phyloP scores from a whole-genome alignment of 2,329 filamentous ascomycete genomes.

The Calonectria ilicicola region DNA sequence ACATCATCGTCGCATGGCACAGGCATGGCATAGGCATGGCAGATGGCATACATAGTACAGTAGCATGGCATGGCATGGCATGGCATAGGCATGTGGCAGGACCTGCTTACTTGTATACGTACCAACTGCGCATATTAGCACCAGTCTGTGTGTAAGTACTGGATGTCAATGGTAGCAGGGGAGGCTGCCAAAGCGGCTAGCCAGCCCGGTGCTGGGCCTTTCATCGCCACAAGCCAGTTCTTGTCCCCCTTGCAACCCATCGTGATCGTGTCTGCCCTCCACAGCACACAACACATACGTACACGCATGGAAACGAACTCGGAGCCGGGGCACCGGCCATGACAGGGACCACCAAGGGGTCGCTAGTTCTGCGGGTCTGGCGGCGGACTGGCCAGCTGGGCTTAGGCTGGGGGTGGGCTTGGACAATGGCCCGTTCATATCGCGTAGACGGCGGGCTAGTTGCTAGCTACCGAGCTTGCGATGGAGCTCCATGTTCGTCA shows the following conservation, averaged over 20 bases:
- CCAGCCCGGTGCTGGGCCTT: constrained; percentile 12
- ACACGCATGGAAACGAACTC: background rate
- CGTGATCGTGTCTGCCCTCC: constrained; percentile 5
- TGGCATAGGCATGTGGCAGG: constrained; percentile 5
- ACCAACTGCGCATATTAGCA: background rate
- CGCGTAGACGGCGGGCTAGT: constrained; percentile 34
- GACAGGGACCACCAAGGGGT: constrained; percentile 7
- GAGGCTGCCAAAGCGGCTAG: constrained; percentile 4
- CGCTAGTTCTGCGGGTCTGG: constrained; percentile 23
- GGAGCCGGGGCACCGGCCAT: background rate
- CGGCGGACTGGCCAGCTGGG: constrained; percentile 32
- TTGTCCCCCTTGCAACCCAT: constrained; percentile 10
- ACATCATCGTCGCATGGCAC: constrained; percentile 14
- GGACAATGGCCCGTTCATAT: constrained; percentile 39
- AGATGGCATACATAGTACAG: constrained; percentile 6
- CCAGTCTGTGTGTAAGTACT: background rate
- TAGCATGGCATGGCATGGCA: constrained; percentile 13
- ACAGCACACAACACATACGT: background rate
- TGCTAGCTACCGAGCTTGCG: constrained; percentile 44
- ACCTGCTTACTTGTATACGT: background rate
- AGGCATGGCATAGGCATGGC: constrained; percentile 14
- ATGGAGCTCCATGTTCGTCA: constrained; percentile 44
- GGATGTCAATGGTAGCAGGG: background rate
- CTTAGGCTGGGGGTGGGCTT: constrained; percentile 37
- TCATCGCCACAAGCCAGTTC: constrained; percentile 9